Evolutionary conservation across 1,284 basidiomycete genomes (phyloP).

Genomic region (Afroboletus lepidellus): DNA sequence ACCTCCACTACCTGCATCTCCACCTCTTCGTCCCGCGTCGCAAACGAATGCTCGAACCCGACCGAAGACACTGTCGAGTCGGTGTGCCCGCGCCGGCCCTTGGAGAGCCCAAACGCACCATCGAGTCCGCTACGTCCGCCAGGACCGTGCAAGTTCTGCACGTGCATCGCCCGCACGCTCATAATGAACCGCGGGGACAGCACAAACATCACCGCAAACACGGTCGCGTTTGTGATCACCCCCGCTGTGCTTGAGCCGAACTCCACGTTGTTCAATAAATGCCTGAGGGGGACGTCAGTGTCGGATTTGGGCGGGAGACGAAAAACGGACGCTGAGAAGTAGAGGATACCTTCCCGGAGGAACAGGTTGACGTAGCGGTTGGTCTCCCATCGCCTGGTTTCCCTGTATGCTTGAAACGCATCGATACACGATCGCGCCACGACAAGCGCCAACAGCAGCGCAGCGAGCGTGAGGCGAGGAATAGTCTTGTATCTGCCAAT

Average conservation of each 20-base stretch:
- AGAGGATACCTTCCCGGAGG: slow-evolving; percentile 4
- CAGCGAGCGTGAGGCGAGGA: slow-evolving; percentile 17
- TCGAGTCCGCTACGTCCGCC: slow-evolving; percentile 5
- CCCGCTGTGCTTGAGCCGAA: neutral
- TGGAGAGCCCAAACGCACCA: slow-evolving; percentile 13
- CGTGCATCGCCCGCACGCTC: slow-evolving; percentile 10
- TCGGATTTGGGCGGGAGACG: neutral
- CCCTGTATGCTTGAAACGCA: slow-evolving; percentile 10
- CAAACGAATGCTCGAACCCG: neutral
- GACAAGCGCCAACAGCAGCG: slow-evolving; percentile 16
- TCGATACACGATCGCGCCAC: slow-evolving; percentile 13
- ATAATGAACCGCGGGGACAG: slow-evolving; percentile 23
- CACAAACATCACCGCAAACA: neutral
- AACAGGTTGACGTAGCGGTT: slow-evolving; percentile 20
- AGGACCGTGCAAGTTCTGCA: neutral
- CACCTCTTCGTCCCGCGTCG: neutral
- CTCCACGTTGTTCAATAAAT: slow-evolving; percentile 14
- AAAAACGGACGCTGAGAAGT: slow-evolving; percentile 17
- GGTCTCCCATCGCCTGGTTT: slow-evolving; percentile 10
- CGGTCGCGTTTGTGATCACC: neutral
- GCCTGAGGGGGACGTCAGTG: slow-evolving; percentile 1
- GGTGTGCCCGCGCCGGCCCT: neutral
- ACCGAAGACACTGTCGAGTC: neutral
- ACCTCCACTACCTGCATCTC: slow-evolving; percentile 10
- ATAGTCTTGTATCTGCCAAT: slow-evolving; percentile 15